A percentile compares a stretch with the other conserved stretches of the same genome.
Conservation (phyloP, 2,329 filamentous ascomycete species). For the Xylaria sp. region DNA sequence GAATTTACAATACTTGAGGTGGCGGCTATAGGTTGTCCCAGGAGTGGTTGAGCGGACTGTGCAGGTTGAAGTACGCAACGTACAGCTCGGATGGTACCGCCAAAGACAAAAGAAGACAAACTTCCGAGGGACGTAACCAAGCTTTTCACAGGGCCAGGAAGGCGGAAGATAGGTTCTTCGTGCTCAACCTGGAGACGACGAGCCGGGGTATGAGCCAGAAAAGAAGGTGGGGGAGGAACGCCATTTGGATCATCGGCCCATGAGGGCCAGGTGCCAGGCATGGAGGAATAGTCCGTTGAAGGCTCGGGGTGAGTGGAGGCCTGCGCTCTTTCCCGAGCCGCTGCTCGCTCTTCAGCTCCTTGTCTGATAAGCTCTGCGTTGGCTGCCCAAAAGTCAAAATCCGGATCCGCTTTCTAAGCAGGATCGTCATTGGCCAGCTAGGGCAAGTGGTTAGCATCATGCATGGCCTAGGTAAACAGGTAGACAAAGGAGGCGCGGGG, state of each 20-base stretch:
- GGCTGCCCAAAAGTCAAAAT: slow-evolving; percentile 28
- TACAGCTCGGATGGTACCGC: neutral
- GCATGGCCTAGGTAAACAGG: neutral
- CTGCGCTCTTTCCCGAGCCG: neutral
- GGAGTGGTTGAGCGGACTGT: neutral
- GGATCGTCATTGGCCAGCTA: slow-evolving; percentile 34
- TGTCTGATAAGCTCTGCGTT: slow-evolving; percentile 10
- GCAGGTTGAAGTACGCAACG: slow-evolving; percentile 16
- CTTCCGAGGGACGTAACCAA: slow-evolving; percentile 7
- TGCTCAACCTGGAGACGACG: neutral
- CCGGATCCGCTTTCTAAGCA: slow-evolving; percentile 35
- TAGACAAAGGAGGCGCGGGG: neutral
- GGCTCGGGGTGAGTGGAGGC: neutral
- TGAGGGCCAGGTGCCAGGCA: slow-evolving; percentile 36
- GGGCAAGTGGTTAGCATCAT: slow-evolving; percentile 19
- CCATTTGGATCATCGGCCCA: slow-evolving; percentile 26
- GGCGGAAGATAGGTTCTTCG: neutral
- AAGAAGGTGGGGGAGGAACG: neutral
- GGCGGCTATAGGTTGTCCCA: neutral
- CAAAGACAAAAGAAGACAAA: slow-evolving; percentile 7
- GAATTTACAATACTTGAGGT: neutral
- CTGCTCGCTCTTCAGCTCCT: neutral
- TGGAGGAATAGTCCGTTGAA: slow-evolving; percentile 9
- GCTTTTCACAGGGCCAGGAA: neutral
- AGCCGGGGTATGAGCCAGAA: neutral